Evolutionary conservation across 179 eudicot genomes (phyloP).

Genomic region (Drosera spatulata): DNA sequence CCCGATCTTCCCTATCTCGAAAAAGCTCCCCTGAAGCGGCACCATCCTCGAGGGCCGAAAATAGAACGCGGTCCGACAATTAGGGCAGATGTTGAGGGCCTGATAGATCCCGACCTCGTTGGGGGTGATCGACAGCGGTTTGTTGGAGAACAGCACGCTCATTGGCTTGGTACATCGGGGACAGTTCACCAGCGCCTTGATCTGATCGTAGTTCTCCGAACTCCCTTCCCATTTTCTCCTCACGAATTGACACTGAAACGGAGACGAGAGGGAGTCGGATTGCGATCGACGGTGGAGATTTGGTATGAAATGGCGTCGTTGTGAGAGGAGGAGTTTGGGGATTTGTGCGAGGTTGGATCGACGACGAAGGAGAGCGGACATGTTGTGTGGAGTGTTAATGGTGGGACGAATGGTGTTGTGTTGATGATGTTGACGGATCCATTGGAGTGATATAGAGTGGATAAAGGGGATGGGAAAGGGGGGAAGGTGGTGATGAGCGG

Average conservation of each 20-base stretch:
- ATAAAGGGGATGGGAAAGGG: no score
- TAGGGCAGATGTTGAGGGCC: constrained; percentile 65
- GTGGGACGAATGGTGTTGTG: no score
- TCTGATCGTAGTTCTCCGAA: constrained; percentile 30
- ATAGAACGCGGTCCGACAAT: constrained; percentile 63
- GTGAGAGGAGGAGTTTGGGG: no score
- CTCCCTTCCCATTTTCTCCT: constrained; percentile 61
- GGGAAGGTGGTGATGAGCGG: no score
- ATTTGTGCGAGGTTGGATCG: no score
- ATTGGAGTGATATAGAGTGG: no score
- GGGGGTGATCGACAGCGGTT: constrained; percentile 29
- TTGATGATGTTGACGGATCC: no score
- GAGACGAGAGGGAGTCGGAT: no score
- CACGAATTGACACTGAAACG: neutral
- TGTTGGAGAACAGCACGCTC: constrained; percentile 75
- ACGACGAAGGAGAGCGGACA: no score
- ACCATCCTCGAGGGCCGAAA: constrained; percentile 57
- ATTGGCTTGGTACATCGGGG: constrained; percentile 75
- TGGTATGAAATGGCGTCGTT: no score
- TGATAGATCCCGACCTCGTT: constrained; percentile 33
- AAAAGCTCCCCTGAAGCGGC: constrained; percentile 75
- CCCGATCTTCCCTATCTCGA: constrained; percentile 62
- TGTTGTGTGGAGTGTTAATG: no score
- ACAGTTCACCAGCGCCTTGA: constrained; percentile 77
- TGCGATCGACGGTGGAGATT: no score